Percentiles rank a stretch among this genome's conserved stretches.
Conservation (phyloP, 2,329 filamentous ascomycete species). For the Tolypocladium nubicola region DNA sequence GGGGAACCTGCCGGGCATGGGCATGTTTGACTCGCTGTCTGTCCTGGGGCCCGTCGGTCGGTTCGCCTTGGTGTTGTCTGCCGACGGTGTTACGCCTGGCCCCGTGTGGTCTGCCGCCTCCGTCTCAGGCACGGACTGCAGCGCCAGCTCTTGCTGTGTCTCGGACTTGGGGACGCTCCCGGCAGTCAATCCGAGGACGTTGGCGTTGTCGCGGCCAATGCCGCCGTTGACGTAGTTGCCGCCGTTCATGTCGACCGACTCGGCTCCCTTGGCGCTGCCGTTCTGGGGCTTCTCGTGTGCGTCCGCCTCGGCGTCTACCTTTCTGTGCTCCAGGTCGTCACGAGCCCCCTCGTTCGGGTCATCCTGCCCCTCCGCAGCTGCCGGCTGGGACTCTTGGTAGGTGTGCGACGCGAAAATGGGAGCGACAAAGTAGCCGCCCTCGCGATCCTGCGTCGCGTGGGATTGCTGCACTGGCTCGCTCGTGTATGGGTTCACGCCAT, state of each 20-base stretch:
- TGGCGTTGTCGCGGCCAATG: conserved; percentile 3
- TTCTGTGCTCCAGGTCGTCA: background rate
- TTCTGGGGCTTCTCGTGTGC: background rate
- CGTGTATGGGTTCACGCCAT: conserved; percentile 49
- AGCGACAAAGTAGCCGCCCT: conserved; percentile 9
- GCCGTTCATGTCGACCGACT: conserved; percentile 2
- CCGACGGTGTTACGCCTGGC: conserved; percentile 2
- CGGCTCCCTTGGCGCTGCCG: background rate
- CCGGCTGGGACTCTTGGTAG: conserved; percentile 5
- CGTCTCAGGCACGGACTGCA: conserved; percentile 9
- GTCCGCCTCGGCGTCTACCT: background rate
- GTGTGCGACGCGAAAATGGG: conserved; percentile 8
- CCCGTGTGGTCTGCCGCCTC: conserved; percentile 5
- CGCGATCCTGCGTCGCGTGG: conserved; percentile 6
- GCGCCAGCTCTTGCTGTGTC: conserved; percentile 12
- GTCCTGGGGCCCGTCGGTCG: conserved; percentile 20
- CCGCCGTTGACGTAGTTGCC: conserved; percentile 7
- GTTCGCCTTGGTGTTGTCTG: conserved; percentile 1
- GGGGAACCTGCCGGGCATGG: conserved; percentile 60
- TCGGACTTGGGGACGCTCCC: conserved; percentile 8
- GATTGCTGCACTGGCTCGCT: conserved; percentile 27
- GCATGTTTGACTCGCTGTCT: conserved; percentile 45
- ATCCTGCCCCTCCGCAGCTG: background rate
- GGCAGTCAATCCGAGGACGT: conserved; percentile 6
- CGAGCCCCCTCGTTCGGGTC: background rate